Evolutionary conservation across 257 asterid genomes (phyloP), one percentile per base, ranked within the genome.

Genomic region (Knoxia roxburghii): DNA sequence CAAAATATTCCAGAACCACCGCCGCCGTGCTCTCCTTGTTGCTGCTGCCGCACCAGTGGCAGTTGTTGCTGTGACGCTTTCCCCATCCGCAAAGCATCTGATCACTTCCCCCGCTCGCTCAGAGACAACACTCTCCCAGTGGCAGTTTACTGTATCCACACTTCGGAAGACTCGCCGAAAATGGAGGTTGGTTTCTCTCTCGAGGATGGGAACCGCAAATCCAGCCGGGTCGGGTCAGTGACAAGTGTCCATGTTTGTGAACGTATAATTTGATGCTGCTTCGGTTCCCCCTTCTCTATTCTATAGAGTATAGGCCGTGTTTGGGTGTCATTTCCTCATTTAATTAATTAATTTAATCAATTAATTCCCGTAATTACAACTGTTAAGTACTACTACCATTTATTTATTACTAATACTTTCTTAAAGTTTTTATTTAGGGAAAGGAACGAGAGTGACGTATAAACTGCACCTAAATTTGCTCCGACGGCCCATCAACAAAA

Each of bases 11-110:
- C 35, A 64, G 86, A 84, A n/a, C n/a, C 41, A 37, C 4, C 41
- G 75, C 74, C 73, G 33, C 74, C 59, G 58, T 77, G 12, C 49
- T 15, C 51, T 21, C 9, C 41, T 37, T 37, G 41, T 9, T 49
- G 79, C 17, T 64, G 74, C 75, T 73, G 88, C 80, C 79, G 89
- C 73, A 71, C 84, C 70, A 86, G 72, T 43, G 95, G 89, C 85
- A 85, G 89, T 79, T 70, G 85, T 39, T 78, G 86, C 59, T 68
- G 76, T 33, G 73, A 80, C 67, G 73, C 71, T 77, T 90, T 88
- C 76, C 97, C 97, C 96, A 90, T 90, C 68, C 71, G 84, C 81
- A 81, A 83, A 83, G 90, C 95, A 90, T 89, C 92, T 77, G 89
- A 70, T 64, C 88, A 41, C 63, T 27, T 58, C 45, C 15, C 56